phyloP scores from a whole-genome alignment of 345 rosid species.

The Rhizophora mangle region DNA sequence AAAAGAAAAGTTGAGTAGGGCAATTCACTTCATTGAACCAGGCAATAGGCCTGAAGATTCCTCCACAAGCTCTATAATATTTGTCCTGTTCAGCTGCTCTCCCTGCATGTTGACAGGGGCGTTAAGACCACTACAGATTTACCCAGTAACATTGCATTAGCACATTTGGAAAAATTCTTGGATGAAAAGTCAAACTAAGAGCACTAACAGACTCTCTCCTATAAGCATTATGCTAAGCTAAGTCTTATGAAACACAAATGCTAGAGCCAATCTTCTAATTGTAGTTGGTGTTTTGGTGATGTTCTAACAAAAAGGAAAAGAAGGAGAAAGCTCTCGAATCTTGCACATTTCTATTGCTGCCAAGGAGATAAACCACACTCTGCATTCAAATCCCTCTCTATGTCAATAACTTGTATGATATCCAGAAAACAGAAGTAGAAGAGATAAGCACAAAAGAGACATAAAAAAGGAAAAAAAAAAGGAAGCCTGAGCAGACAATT shows the following conservation, averaged over 20 bases:
- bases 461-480: background rate
- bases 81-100: constrained; percentile 67
- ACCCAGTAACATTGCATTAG: background rate
- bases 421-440: background rate
- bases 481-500: background rate
- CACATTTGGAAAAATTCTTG: background rate
- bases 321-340: background rate
- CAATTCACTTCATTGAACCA: constrained; percentile 43
- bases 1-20: background rate
- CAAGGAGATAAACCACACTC: too few species aligned
- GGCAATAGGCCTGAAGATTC: constrained; percentile 44
- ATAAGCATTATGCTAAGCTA: background rate
- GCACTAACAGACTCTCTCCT: background rate
- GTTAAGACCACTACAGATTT: background rate
- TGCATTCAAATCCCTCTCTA: too few species aligned
- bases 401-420: too few species aligned
- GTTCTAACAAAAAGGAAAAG: background rate
- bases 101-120: constrained; percentile 43
- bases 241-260: background rate
- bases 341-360: too few species aligned
- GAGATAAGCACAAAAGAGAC: background rate
- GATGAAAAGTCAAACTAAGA: background rate
- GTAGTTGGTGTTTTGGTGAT: background rate
- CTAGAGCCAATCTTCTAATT: background rate
- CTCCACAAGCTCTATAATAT: constrained; percentile 47